Conservation (phyloP, 768 basidiomycete species). For the Cystofilobasidium ferigula region DNA sequence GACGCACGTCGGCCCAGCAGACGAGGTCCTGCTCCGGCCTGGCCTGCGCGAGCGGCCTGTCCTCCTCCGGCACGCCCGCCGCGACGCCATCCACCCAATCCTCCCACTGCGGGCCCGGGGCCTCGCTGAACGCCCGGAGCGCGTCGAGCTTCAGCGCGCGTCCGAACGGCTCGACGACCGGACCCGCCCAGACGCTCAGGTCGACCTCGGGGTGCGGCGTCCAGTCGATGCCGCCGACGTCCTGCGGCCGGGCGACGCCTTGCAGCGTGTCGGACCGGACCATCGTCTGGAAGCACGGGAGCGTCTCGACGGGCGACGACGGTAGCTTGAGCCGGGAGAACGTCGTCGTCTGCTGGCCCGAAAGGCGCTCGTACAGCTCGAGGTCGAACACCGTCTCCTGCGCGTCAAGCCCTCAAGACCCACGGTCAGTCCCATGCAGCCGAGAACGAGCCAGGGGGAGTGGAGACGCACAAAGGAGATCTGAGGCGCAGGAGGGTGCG, state of each 20-base stretch:
- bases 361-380: neutral
- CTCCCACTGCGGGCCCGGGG: neutral
- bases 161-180: neutral
- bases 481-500: neutral
- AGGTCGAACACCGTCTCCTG: conserved; percentile 3
- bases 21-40: neutral
- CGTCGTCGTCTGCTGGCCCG: neutral
- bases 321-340: neutral
- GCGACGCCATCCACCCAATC: no score
- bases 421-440: neutral
- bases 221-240: neutral
- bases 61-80: no score
- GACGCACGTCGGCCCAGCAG: neutral
- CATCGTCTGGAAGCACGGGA: neutral
- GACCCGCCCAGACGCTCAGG: neutral
- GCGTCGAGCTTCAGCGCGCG: neutral
- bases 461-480: neutral
- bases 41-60: no score
- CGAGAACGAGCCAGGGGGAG: neutral
- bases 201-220: neutral
- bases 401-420: neutral
- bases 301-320: neutral
- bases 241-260: no score
- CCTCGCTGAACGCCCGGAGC: neutral
- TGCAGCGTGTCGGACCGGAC: neutral